Evolutionary conservation across 306 rosid genomes (phyloP), one percentile per base, ranked within the genome.

Genomic region (Lupinus albus): DNA sequence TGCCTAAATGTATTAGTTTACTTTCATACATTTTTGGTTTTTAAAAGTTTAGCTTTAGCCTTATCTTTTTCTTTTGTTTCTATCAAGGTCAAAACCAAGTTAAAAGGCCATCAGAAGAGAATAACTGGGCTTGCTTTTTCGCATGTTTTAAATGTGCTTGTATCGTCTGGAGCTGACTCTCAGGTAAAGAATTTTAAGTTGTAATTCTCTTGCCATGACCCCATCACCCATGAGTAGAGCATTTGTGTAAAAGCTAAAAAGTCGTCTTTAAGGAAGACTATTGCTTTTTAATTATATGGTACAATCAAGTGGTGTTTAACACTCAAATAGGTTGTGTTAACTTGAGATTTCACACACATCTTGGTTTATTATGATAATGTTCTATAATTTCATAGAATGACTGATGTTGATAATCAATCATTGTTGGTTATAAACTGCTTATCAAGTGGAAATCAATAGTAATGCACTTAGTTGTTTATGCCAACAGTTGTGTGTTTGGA

Each of bases 81-180:
- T 41, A 42, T 64, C 61, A 81, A 94, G 99, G 97, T 91, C 73
- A 94, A 86, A 83, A 88, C 92, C 71, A 94, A 88, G 86, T 71
- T 94, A 56, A 91, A 86, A 74, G 99, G 99, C 76, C 99, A 94
- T 84, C 95, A 88, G 81, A 94, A 94, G 86, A 94, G 99, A 84
- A 94, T 94, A 57, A 94, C 99, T 0, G 99, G 99, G 61, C 96
- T 94, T 50, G 99, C 99, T 45, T 94, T 94, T 72, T 94, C 99
- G 58, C 87, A 91, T 7, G 48, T 46, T 70, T 84, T 86, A 60
- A 94, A 90, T 78, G 92, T 94, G 76, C 99, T 94, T 68, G 97
- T 94, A 48, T 94, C 99, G 70, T 94, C 99, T 9, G 99, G 97
- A 71, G 99, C 99, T 3, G 99, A 94, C 81, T 94, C 99, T 28